Conservation (phyloP, 169 alveolate genomes). For the Eimeria necatrix region DNA sequence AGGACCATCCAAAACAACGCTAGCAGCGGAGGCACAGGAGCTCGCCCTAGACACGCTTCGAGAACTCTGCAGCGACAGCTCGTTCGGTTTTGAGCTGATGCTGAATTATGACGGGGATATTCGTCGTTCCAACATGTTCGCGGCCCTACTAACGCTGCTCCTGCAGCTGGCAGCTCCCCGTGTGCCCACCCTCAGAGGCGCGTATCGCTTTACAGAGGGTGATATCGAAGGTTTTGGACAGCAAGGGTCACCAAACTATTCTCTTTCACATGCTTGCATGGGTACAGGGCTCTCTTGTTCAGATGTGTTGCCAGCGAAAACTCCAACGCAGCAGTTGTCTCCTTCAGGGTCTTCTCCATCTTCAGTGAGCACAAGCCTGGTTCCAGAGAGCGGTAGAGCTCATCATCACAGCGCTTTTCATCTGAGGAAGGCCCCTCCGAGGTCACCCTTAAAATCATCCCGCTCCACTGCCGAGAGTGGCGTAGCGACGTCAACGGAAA, state of each 20-base stretch:
- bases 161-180: conserved; percentile 69
- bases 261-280: conserved; percentile 1
- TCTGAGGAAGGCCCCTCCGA: conserved; percentile 63
- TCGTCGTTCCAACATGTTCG: conserved; percentile 54
- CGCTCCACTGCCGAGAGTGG: conserved; percentile 42
- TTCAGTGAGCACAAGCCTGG: conserved; percentile 37
- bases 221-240: conserved; percentile 4
- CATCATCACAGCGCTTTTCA: conserved; percentile 65
- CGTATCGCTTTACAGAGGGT: conserved; percentile 43
- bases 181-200: conserved; percentile 45
- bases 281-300: conserved; percentile 12
- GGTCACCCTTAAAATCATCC: conserved; percentile 33
- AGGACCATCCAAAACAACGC: conserved; percentile 8
- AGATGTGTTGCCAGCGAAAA: background rate
- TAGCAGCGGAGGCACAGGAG: conserved; percentile 68
- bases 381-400: conserved; percentile 5
- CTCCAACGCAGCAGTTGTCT: conserved; percentile 48
- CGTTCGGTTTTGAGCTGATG: conserved; percentile 61
- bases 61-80: conserved; percentile 56
- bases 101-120: conserved; percentile 64
- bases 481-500: conserved; percentile 35
- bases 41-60: conserved; percentile 63
- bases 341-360: conserved; percentile 52
- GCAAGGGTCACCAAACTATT: background rate
- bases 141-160: conserved; percentile 41